phyloP scores from a whole-genome alignment of 768 basidiomycete species.

The Collybia sordida region DNA sequence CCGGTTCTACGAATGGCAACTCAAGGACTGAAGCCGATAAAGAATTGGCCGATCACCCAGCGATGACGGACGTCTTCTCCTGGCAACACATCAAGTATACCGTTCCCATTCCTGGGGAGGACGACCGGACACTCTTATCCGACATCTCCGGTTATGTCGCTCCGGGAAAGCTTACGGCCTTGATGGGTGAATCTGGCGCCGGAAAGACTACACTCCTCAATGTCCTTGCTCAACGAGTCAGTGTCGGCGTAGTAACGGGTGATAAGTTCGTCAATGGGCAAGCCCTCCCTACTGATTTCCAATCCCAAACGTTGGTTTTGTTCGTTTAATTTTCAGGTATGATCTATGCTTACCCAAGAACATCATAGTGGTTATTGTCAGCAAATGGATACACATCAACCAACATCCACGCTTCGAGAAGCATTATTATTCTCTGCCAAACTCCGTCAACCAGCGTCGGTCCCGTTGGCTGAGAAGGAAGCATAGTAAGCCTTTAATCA shows the following conservation, averaged over 20 bases:
- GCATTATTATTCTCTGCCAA: slow-evolving; percentile 79
- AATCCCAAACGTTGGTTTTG: slow-evolving; percentile 52
- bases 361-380: slow-evolving; percentile 76
- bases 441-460: slow-evolving; percentile 69
- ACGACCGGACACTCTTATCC: slow-evolving; percentile 54
- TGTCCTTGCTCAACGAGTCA: slow-evolving; percentile 51
- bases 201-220: slow-evolving; percentile 62
- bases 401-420: slow-evolving; percentile 76
- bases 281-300: slow-evolving; percentile 53
- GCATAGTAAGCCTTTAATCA: slow-evolving; percentile 55
- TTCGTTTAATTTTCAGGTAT: not conserved
- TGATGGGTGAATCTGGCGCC: slow-evolving; percentile 63
- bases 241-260: slow-evolving; percentile 48
- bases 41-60: slow-evolving; percentile 35
- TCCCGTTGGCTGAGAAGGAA: slow-evolving; percentile 70
- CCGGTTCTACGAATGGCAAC: slow-evolving; percentile 2
- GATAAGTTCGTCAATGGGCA: slow-evolving; percentile 58
- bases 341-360: not conserved
- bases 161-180: slow-evolving; percentile 78
- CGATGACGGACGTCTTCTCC: slow-evolving; percentile 67
- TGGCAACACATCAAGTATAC: slow-evolving; percentile 75
- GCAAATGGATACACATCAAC: slow-evolving; percentile 80
- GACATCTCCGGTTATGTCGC: slow-evolving; percentile 78
- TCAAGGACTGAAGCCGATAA: slow-evolving; percentile 18
- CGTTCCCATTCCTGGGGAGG: slow-evolving; percentile 47